Evolutionary conservation across 495 filamentous ascomycete genomes (phyloP), one percentile per base, ranked within the genome.

Genomic region (Lindgomyces ingoldianus): DNA sequence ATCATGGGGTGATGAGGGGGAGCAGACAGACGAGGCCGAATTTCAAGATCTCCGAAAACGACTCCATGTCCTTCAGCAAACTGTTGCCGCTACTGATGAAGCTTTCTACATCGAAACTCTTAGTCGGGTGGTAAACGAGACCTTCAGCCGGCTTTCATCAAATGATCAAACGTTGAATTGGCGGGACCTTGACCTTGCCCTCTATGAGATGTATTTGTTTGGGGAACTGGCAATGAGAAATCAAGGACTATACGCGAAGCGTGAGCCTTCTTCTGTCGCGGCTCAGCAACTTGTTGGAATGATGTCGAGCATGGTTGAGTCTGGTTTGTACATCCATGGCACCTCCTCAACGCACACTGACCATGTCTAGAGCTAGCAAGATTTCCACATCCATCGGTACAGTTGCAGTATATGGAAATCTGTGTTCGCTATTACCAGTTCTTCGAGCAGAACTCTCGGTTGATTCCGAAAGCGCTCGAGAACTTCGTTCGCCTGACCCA

Each of bases 321-420:
- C 90, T 64, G 90, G 91, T 93, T 84, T 70, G 84, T 57, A 27
- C 4, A 46, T 42, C 24, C 57, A 4, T 2, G 8, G 11, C 11
- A 27, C 50, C 11, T 60, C 26, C 21, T 27, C 9, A n/a, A 47
- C n/a, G 16, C 18, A 4, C 22, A 12, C 45, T 70, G 47, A 59
- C 36, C 27, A 27, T 27, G 25, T 55, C 21, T 69, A 91, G 90
- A 89, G 64, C 88, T 98, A 64, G 86, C 89, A 63, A 87, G 82
- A 25, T 94, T 90, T 73, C 85, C 88, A 3, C 94, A 98, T 75
- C 94, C 95, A 0, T 90, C 91, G 21, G 90, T 96, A 29, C 87
- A 97, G 60, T 81, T 98, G 16, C 91, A 96, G 74, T 98, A 94
- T 69, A 98, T 98, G 95, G 94, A 98, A 69, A 94, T 96, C 42